These are phyloP conservation scores for Trichoderma brevicompactum DNA, from an alignment of 2,329 filamentous ascomycete genomes.

Conservation along the genomic window DNA sequence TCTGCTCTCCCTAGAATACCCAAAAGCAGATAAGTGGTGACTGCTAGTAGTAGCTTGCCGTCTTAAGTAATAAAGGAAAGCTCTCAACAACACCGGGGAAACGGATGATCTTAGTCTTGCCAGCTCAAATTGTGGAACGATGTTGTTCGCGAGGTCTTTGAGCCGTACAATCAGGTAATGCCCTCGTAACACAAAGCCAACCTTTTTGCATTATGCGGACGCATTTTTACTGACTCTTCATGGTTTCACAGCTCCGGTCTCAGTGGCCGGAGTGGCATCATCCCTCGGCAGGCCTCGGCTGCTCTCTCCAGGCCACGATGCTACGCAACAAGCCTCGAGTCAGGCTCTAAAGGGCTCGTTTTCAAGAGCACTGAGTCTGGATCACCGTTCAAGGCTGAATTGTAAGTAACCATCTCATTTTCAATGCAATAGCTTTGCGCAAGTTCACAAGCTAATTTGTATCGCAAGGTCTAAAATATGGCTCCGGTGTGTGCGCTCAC, in stretches of 20 bases:
- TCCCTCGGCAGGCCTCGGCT: slow-evolving; percentile 12
- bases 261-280: slow-evolving; percentile 23
- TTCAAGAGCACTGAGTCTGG: slow-evolving; percentile 20
- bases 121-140: no score
- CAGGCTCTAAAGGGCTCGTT: slow-evolving; percentile 23
- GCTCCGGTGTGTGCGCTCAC: slow-evolving; percentile 32
- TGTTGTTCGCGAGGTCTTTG: no score
- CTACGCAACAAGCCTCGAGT: slow-evolving; percentile 30
- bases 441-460: not conserved
- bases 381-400: not conserved
- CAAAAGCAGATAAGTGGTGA: no score
- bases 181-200: not conserved
- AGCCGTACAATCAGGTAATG: not conserved
- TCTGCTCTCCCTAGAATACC: no score
- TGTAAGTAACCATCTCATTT: slow-evolving; percentile 24
- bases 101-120: no score
- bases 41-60: no score
- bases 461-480: slow-evolving; percentile 32
- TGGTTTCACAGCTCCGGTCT: not conserved
- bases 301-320: slow-evolving; percentile 10
- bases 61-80: no score
- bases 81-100: no score
- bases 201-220: no score
- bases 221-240: not conserved
- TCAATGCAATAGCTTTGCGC: fast-evolving